A percentile compares a stretch with the other conserved stretches of the same genome.
phyloP scores from a whole-genome alignment of 768 basidiomycete species.

The Pholiota molesta region DNA sequence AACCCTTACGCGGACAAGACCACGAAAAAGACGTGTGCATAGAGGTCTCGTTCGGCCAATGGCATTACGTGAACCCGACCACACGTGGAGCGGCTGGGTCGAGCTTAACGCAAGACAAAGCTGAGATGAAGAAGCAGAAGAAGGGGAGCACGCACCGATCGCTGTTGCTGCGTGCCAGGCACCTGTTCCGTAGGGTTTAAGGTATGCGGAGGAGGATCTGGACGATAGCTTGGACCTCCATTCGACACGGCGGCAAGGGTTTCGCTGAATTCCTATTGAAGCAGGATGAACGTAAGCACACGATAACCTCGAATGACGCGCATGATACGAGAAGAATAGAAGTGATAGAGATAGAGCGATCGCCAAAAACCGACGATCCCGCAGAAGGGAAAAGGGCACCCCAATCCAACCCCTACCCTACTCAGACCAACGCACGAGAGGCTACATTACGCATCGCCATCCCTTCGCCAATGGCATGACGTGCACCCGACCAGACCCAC shows the following conservation, averaged over 20 bases:
- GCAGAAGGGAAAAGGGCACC: conserved; percentile 2
- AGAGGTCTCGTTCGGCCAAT: conserved; percentile 7
- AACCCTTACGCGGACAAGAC: conserved; percentile 12
- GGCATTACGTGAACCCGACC: conserved; percentile 17
- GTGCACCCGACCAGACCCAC: conserved; percentile 11
- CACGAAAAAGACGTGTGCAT: not conserved
- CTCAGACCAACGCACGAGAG: conserved; percentile 5
- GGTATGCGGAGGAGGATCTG: conserved; percentile 16
- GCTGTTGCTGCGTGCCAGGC: conserved; percentile 19
- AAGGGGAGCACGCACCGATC: conserved; percentile 25
- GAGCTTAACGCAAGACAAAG: too few species aligned
- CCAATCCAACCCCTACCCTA: conserved; percentile 1
- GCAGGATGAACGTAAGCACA: not conserved
- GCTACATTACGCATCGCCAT: not conserved
- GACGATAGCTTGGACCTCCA: conserved; percentile 11
- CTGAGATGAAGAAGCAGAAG: conserved; percentile 14
- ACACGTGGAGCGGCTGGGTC: conserved; percentile 16
- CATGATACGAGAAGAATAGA: conserved; percentile 9
- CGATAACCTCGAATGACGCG: conserved; percentile 1
- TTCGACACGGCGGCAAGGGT: conserved; percentile 17
- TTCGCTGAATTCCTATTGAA: conserved; percentile 23
- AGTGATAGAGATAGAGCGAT: too few species aligned
- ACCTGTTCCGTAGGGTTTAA: conserved; percentile 23
- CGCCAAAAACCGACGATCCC: too few species aligned
- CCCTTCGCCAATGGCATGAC: conserved; percentile 15